Conservation (phyloP, 179 eudicot genomes). For the Silene noctiflora region DNA sequence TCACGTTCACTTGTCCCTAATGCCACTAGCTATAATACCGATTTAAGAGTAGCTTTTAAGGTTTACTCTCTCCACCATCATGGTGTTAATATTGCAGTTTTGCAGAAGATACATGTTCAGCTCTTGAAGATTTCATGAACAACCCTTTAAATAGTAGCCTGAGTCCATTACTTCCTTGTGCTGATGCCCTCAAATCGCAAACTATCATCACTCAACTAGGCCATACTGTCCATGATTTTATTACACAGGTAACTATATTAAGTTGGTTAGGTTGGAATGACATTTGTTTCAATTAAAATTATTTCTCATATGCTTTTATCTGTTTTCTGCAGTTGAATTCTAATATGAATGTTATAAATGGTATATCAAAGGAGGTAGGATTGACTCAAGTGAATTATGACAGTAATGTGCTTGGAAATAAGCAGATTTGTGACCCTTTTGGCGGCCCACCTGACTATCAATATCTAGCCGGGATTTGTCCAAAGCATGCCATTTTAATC, state of each 20-base stretch:
- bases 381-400: conserved; percentile 22
- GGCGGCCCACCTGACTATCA: conserved; percentile 55
- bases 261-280: too few relatives aligned
- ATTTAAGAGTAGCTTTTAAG: too few relatives aligned
- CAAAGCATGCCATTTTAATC: conserved; percentile 45
- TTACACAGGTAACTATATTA: conserved; percentile 30
- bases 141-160: conserved; percentile 55
- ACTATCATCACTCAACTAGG: conserved; percentile 43
- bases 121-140: conserved; percentile 49
- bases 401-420: conserved; percentile 16
- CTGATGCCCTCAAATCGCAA: conserved; percentile 36
- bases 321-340: conserved; percentile 49
- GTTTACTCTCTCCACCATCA: conserved; percentile 16
- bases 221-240: conserved; percentile 46
- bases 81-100: conserved; percentile 55
- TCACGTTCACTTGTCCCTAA: not conserved
- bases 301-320: not conserved
- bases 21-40: not conserved
- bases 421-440: conserved; percentile 58
- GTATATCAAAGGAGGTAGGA: conserved; percentile 33
- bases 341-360: conserved; percentile 36
- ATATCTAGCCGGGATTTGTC: conserved; percentile 44
- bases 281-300: not conserved
- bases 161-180: conserved; percentile 52
- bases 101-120: conserved; percentile 72